Percentiles rank a stretch among this genome's conserved stretches.
phyloP scores from a whole-genome alignment of 2,329 filamentous ascomycete species.

The Botrytis aclada region DNA sequence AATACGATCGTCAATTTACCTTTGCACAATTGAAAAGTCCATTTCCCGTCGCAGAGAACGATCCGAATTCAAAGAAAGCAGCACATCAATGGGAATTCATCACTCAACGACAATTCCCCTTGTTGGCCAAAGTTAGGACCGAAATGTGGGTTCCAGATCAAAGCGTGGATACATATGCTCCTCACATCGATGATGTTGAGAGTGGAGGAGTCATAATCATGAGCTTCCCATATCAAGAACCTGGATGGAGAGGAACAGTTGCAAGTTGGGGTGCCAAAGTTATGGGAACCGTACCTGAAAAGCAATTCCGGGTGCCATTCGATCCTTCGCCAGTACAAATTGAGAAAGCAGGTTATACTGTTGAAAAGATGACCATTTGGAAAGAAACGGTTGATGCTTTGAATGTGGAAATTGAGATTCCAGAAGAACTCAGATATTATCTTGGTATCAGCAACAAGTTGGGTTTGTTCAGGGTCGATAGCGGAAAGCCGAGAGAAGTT shows the following conservation, averaged over 20 bases:
- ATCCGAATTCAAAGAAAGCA: conserved; percentile 40
- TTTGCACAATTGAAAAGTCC: conserved; percentile 66
- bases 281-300: conserved; percentile 52
- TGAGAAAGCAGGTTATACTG: conserved; percentile 55
- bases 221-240: conserved; percentile 60
- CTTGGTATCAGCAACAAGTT: conserved; percentile 65
- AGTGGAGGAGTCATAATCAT: conserved; percentile 62
- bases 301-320: conserved; percentile 65
- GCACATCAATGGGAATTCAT: conserved; percentile 64
- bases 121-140: conserved; percentile 65
- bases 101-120: conserved; percentile 66
- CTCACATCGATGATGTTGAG: conserved; percentile 47
- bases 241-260: conserved; percentile 48
- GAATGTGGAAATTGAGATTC: conserved; percentile 57
- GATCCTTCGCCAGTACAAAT: conserved; percentile 58
- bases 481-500: conserved; percentile 54
- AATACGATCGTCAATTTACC: conserved; percentile 78
- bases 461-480: conserved; percentile 66
- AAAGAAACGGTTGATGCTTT: conserved; percentile 54
- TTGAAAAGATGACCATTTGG: conserved; percentile 64
- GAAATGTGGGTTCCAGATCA: conserved; percentile 69
- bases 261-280: conserved; percentile 51
- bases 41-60: conserved; percentile 43
- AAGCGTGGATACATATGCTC: conserved; percentile 49
- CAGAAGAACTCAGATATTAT: conserved; percentile 60